Evolutionary conservation across 2,329 filamentous ascomycete species (phyloP), one percentile per base, ranked within the genome.

Genomic region (Sarocladiaceae sp.): DNA sequence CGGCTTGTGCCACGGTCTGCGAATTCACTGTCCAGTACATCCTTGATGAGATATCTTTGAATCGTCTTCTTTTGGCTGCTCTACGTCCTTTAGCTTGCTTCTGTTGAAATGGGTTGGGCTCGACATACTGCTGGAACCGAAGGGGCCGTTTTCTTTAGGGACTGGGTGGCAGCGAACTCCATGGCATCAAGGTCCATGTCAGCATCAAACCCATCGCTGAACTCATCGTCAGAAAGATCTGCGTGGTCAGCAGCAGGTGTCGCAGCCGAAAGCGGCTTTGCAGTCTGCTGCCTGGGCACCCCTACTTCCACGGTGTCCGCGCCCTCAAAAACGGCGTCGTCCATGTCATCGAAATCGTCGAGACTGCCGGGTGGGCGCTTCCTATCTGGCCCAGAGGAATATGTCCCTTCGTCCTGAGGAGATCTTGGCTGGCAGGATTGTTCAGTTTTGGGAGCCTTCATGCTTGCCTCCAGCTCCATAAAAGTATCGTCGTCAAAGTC

Each of bases 1-100:
- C 70, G 72, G 68, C 63, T 51, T 76, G 71, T 34, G 83, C 81
- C 51, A 72, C 74, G 70, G 61, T 83, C 79, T 47, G 69, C 67
- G 62, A 87, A 95, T 35, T 81, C 73, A 53, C 77, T 78, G 49
- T 86, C 78, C 48, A 85, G 68, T 52, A 90, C 78, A 58, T 83
- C 80, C 52, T 82, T 84, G 55, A 96, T 77, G 50, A 90, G 71
- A 66, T 95, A 95, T 53, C 91, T 83, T 65, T 95, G 88, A 57
- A 95, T 94, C 39, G 83, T 79, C 68, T 80, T 83, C 54, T 74
- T 69, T 61, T 82, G 85, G 60, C 74, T 68, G 60, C 70, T 76
- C 84, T 85, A 77, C 71, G 69, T 63, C 66, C 66, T 71, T 90
- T 82, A 89, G 85, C 68, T 73, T 67, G 19, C 18, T 43, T 7